Evolutionary conservation across 2,329 filamentous ascomycete genomes (phyloP), one percentile per base, ranked within the genome.

Genomic region (Eutypa lata): DNA sequence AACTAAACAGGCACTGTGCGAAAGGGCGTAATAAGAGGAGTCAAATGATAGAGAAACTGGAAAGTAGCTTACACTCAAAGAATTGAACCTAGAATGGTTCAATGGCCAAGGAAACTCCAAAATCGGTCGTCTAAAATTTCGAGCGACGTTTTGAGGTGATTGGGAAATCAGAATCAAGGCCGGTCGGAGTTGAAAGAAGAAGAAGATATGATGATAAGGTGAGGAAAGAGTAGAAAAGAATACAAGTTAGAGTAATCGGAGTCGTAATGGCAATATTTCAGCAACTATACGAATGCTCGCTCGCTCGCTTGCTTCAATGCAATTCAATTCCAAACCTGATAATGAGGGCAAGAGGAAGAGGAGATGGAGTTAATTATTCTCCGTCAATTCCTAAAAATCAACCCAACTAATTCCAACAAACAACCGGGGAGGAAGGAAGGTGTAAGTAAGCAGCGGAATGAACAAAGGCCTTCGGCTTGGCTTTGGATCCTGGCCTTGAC

Each of bases 181-280:
- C 35, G 35, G 13, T 14, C 14, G 14, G 42, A 26, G 42, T 45
- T 63, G 60, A 22, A 35, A 14, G 2, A 44, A 24, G 37, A 21
- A 2, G 24, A 24, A 4, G 37, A 43, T 42, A 26, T 37, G 54
- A 54, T 31, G 50, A 42, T 43, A 45, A 55, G 51, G 48, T 55
- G 18, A 35, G 22, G 16, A 35, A 43, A 44, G 21, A 35, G 49
- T 53, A 50, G 57, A 53, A 49, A 52, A 56, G 53, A 49, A 46
- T 53, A 50, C 42, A 56, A 44, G 50, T 44, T 35, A 38, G 47
- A 50, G 49, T 53, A 55, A 52, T 45, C 42, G 42, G 11, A 58
- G 54, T 58, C 62, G 62, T 66, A 68, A 62, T 57, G 71, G 71
- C 71, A 70, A 69, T 73, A 71, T 73, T 72, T 62, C 71, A 73